Conservation (phyloP, 176 grass and related monocot genomes). For the Triticum dicoccoides region DNA sequence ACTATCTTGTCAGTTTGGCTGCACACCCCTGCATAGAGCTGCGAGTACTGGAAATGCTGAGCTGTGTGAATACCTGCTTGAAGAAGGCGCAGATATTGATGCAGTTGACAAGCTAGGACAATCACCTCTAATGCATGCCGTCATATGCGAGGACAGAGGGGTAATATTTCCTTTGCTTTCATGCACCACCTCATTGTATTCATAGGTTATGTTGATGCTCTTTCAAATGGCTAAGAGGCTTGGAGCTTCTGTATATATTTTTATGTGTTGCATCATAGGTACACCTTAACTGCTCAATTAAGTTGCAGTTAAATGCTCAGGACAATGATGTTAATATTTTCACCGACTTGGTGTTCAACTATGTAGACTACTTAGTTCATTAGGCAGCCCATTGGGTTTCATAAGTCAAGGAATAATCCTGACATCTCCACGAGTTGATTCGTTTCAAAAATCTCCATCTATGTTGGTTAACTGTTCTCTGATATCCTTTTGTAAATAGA, state of each 20-base stretch:
- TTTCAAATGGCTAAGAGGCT: neutral
- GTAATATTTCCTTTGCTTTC: conserved; percentile 33
- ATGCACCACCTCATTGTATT: neutral
- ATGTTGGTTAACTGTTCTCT: neutral
- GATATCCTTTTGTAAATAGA: neutral
- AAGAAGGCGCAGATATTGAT: conserved; percentile 96
- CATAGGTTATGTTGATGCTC: neutral
- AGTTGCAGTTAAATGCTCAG: neutral
- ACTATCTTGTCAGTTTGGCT: conserved; percentile 58
- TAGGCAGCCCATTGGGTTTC: neutral
- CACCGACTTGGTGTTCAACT: neutral
- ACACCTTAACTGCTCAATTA: neutral
- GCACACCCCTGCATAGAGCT: conserved; percentile 92
- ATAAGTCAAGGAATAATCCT: neutral
- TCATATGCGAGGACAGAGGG: conserved; percentile 79
- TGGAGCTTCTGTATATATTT: neutral
- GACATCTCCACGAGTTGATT: neutral
- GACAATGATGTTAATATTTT: conserved; percentile 12
- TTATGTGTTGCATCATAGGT: neutral
- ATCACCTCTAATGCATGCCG: conserved; percentile 75
- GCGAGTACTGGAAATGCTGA: conserved; percentile 81
- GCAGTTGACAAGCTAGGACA: conserved; percentile 65
- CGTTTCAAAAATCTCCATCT: neutral
- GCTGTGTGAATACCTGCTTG: conserved; percentile 78
- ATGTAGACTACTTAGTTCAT: neutral